phyloP scores from a whole-genome alignment of 1,139 yeast species.

The Yamadazyma pseudoaaseri region DNA sequence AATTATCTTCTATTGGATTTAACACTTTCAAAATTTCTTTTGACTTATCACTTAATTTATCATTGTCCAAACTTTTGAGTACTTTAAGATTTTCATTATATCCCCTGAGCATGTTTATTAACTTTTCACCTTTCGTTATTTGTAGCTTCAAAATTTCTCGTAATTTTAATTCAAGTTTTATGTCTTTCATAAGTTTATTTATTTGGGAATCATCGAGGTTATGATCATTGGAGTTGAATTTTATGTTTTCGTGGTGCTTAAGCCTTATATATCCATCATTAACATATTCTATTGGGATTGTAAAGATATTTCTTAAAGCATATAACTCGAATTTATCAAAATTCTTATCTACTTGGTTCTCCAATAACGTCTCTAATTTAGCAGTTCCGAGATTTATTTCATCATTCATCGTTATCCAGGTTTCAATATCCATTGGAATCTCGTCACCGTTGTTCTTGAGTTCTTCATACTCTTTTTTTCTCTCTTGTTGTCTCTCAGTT shows the following conservation, averaged over 20 bases:
- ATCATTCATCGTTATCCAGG: constrained; percentile 19
- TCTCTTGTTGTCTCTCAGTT: constrained; percentile 25
- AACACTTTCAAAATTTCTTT: constrained; percentile 36
- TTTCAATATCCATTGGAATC: background rate
- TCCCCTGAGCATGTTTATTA: constrained; percentile 29
- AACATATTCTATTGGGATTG: constrained; percentile 67
- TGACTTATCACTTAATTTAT: constrained; percentile 23
- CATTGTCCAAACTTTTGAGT: constrained; percentile 20
- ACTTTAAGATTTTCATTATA: constrained; percentile 32
- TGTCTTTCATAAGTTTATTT: constrained; percentile 33
- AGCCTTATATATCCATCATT: constrained; percentile 66
- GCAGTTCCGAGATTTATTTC: constrained; percentile 80
- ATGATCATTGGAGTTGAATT: constrained; percentile 19
- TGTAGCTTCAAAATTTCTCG: constrained; percentile 44
- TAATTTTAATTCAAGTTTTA: constrained; percentile 45
- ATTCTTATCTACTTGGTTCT: constrained; percentile 75
- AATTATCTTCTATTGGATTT: constrained; percentile 54
- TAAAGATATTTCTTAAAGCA: constrained; percentile 71
- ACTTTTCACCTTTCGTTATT: constrained; percentile 33
- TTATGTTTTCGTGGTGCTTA: constrained; percentile 64
- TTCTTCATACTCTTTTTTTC: constrained; percentile 12
- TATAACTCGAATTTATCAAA: constrained; percentile 88
- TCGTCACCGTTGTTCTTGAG: constrained; percentile 13
- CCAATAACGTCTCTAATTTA: constrained; percentile 74
- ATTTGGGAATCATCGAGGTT: constrained; percentile 33